These are phyloP conservation scores for Candida qinlingensis DNA, from an alignment of 805 yeast species.

Conservation along the genomic window DNA sequence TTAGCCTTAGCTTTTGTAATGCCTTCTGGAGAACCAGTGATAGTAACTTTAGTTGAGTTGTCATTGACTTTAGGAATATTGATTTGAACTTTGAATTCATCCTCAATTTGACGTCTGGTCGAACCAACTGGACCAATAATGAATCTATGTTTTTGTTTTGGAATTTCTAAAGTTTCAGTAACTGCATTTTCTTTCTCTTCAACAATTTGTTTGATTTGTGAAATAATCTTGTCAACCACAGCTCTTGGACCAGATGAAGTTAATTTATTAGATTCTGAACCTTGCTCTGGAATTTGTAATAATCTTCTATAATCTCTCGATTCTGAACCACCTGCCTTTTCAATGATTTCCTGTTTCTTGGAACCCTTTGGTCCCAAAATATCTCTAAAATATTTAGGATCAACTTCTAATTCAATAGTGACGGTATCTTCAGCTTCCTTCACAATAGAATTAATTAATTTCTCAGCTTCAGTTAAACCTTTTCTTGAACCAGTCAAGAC, in stretches of 20 bases:
- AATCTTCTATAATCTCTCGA: constrained; percentile 45
- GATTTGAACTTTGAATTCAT: constrained; percentile 58
- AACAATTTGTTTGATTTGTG: constrained; percentile 58
- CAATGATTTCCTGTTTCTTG: constrained; percentile 64
- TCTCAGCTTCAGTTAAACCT: constrained; percentile 67
- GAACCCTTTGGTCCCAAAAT: constrained; percentile 79
- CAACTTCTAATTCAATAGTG: constrained; percentile 56
- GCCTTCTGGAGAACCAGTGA: constrained; percentile 64
- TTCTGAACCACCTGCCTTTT: constrained; percentile 71
- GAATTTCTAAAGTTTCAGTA: constrained; percentile 48
- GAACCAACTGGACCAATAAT: constrained; percentile 81
- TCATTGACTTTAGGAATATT: constrained; percentile 59
- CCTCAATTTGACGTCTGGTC: constrained; percentile 65
- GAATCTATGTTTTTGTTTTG: constrained; percentile 68
- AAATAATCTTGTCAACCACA: constrained; percentile 64
- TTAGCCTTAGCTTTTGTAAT: constrained; percentile 59
- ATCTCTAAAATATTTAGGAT: constrained; percentile 66
- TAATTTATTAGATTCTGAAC: constrained; percentile 51
- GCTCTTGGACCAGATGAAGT: constrained; percentile 69
- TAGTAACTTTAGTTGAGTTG: constrained; percentile 43
- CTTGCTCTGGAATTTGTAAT: constrained; percentile 65
- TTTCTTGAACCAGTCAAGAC: constrained; percentile 73
- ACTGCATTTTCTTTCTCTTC: constrained; percentile 56
- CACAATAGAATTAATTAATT: constrained; percentile 57
- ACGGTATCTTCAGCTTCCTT: constrained; percentile 58